Evolutionary conservation across 1,139 yeast species (phyloP).

Genomic region (Lipomyces yarrowii): DNA sequence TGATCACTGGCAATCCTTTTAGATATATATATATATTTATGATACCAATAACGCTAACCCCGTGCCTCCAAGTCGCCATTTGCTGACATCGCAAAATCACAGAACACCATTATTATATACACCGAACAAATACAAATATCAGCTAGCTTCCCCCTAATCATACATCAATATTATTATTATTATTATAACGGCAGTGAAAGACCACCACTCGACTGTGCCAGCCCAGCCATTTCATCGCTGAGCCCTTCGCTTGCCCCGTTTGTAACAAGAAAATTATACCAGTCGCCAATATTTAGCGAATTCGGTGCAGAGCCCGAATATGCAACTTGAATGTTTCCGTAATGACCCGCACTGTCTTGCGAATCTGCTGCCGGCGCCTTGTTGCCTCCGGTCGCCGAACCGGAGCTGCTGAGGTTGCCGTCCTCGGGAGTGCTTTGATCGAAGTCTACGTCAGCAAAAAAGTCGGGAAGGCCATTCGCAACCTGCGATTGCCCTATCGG

Average conservation of each 20-base stretch:
- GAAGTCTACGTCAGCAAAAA: slow-evolving; percentile 21
- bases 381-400: not conserved
- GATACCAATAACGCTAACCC: not conserved
- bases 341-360: not conserved
- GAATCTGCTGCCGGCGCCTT: not conserved
- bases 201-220: slow-evolving; percentile 24
- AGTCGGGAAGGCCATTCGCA: slow-evolving; percentile 10
- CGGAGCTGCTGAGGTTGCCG: slow-evolving; percentile 3
- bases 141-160: not conserved
- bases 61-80: not conserved
- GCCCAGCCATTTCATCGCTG: slow-evolving; percentile 19
- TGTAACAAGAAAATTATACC: slow-evolving; percentile 44
- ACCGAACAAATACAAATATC: not conserved
- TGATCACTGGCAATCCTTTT: not conserved
- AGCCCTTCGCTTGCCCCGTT: slow-evolving; percentile 11
- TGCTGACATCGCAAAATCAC: not conserved
- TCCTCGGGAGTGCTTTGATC: slow-evolving; percentile 20
- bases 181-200: slow-evolving; percentile 7
- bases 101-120: not conserved
- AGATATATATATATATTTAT: too few relatives aligned
- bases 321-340: slow-evolving; percentile 4
- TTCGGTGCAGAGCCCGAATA: slow-evolving; percentile 35
- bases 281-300: slow-evolving; percentile 44
- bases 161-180: not conserved
- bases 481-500: slow-evolving; percentile 2